Evolutionary conservation across 345 rosid genomes (phyloP), one percentile per base, ranked within the genome.

Genomic region (Sisymbrium altissimum): DNA sequence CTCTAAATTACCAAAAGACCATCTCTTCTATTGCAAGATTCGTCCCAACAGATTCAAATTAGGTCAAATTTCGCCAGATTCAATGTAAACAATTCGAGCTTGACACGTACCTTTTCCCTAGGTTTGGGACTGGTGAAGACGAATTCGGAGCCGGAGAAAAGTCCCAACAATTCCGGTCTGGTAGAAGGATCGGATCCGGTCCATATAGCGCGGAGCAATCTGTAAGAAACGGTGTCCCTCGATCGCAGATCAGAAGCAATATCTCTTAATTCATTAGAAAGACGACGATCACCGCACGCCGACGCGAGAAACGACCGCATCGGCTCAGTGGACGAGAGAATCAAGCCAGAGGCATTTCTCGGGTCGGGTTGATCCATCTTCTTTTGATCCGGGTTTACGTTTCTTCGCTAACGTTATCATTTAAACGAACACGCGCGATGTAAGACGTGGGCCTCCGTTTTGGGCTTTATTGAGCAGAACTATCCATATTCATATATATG

Each of bases 101-200:
- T 38, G 1, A 32, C 8, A 18, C 7, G 48, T 54, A 91, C 98
- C 95, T 91, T 94, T 74, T 84, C 90, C 70, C 98, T 80, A 0
- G 93, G 97, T 64, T 81, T 87, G 33, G 97, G 93, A 68, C 91
- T 81, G 58, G 68, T 46, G 70, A 94, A 83, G 65, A 91, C 66
- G 77, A 89, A 86, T 40, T 64, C 68, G 12, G 94, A 78, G 32
- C 88, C 87, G 7, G 84, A 80, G 80, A 88, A 84, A 36, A 94
- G 81, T 38, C 44, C 57, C 56, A 57, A 58, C 71, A 89, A 78
- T 1, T 72, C 79, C 4, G 96, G 96, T 21, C 95, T 81, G n/a
- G 79, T 70, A 0, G 75, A 78, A 0, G 86, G 84, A 36, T 50
- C 63, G 25, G 86, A 82, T 13, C 67, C 85, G 17, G 78, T 35